Percentiles rank a stretch among this genome's conserved stretches.
phyloP scores from a whole-genome alignment of 768 basidiomycete species.

The Termitomyces heimii region DNA sequence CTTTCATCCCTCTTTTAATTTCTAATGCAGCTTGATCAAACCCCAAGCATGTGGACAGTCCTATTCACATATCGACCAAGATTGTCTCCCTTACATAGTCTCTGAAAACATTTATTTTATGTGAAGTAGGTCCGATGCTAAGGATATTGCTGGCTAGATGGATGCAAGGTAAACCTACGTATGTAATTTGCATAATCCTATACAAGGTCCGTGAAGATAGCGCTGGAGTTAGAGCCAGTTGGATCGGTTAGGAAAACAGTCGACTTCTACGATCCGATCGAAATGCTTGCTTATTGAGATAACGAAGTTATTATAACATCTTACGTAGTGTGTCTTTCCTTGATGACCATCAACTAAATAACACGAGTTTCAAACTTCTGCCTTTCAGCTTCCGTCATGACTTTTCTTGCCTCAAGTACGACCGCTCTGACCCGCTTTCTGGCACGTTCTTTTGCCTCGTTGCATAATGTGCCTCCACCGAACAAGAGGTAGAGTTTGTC shows the following conservation, averaged over 20 bases:
- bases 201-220: background rate
- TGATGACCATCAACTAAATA: background rate
- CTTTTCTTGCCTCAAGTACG: conserved; percentile 12
- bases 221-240: too few relatives aligned
- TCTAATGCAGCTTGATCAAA: background rate
- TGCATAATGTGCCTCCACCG: conserved; percentile 30
- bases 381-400: conserved; percentile 2
- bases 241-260: background rate
- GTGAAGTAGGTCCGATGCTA: background rate
- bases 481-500: conserved; percentile 35
- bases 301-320: background rate
- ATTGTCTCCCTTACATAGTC: background rate
- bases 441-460: conserved; percentile 39
- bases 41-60: background rate
- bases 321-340: background rate
- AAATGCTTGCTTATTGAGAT: background rate
- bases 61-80: background rate
- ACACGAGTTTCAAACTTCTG: background rate
- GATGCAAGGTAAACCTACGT: background rate
- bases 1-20: background rate
- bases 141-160: background rate
- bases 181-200: background rate
- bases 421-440: conserved; percentile 17
- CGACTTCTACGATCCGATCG: background rate
- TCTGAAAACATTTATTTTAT: background rate